Base-by-base conservation (phyloP, 148 eudicot genomes). In the Polygonum aviculare region DNA sequence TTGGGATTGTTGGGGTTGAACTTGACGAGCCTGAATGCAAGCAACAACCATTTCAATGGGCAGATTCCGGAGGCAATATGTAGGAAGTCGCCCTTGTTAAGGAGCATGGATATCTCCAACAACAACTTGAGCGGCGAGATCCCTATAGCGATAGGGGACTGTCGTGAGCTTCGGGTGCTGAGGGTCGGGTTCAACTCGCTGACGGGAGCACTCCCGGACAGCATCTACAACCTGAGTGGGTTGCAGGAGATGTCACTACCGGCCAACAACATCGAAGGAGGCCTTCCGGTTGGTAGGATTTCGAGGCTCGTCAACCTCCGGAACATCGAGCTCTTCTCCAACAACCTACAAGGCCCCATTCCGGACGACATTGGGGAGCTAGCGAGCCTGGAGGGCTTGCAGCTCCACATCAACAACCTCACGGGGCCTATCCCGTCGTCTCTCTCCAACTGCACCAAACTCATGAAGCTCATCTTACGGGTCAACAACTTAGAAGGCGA, bases 31-130 rank as follows among this genome's bases (percentile, higher is more conserved):
- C 74, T 81, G 2, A 84, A 83, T 62, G 74, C 80, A 8, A 86
- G 86, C 81, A 79, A 77, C 78, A 86, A 86, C 39, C 74, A 45
- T 31, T 81, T 83, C 50, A 41, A 6, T 1, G 88, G 88, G 0
- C 22, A 65, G n/a, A 55, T 86, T 14, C 83, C 88, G 7, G 57
- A 78, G 0, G 72, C 71, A 4, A 72, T 77, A 6, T 83, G 84
- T 40, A 35, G 10, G 36, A 3, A 50, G 51, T 81, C 84, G 4
- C 51, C 77, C 0, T 12, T 22, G 21, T 7, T 81, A 3, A 33
- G 4, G 10, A 5, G 44, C 35, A 18, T 86, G 0, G 88, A 86
- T 78, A 36, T 81, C 65, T 86, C 88, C 59, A 36, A 14, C 51
- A 86, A 86, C 54, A 55, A 79, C 9, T 77, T 86, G 16, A 54